phyloP scores from a whole-genome alignment of 176 grass and related monocot genomes.

The Alloteropsis semialata region DNA sequence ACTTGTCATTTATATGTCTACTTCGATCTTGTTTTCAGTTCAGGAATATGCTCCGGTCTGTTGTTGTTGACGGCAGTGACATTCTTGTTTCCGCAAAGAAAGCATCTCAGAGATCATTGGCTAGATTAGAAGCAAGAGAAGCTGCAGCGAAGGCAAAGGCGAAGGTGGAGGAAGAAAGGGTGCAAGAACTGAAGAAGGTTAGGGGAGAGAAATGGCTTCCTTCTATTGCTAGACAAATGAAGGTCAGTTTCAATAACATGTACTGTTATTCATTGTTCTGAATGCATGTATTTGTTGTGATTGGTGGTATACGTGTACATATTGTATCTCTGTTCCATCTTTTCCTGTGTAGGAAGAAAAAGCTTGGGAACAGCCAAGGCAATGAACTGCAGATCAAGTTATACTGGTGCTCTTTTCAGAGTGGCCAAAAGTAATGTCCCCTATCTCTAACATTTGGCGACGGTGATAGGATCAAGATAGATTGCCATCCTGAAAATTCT shows the following conservation, averaged over 20 bases:
- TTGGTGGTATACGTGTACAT: not conserved
- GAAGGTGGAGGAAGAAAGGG: conserved; percentile 84
- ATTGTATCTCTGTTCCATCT: not conserved
- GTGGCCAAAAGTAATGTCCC: not conserved
- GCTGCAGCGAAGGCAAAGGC: conserved; percentile 57
- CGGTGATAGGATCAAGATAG: not conserved
- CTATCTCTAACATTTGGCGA: not conserved
- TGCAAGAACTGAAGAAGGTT: conserved; percentile 60
- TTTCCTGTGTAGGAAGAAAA: conserved; percentile 35
- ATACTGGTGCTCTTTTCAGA: not conserved
- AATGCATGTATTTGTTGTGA: not conserved
- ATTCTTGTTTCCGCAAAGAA: conserved; percentile 64
- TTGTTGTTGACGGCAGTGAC: conserved; percentile 62
- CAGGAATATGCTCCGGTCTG: conserved; percentile 60
- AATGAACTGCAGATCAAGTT: not conserved
- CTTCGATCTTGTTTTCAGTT: conserved; percentile 57
- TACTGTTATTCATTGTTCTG: not conserved
- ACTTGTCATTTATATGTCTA: not conserved
- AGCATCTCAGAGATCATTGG: conserved; percentile 62
- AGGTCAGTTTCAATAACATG: conserved; percentile 33
- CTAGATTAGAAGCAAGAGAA: conserved; percentile 75
- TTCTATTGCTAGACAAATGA: conserved; percentile 83
- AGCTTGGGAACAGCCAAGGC: conserved; percentile 2
- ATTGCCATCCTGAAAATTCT: not conserved
- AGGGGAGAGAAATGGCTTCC: conserved; percentile 99